Conservation (phyloP, 202 grass and related monocot genomes). For the Miscanthus sacchariflorus region DNA sequence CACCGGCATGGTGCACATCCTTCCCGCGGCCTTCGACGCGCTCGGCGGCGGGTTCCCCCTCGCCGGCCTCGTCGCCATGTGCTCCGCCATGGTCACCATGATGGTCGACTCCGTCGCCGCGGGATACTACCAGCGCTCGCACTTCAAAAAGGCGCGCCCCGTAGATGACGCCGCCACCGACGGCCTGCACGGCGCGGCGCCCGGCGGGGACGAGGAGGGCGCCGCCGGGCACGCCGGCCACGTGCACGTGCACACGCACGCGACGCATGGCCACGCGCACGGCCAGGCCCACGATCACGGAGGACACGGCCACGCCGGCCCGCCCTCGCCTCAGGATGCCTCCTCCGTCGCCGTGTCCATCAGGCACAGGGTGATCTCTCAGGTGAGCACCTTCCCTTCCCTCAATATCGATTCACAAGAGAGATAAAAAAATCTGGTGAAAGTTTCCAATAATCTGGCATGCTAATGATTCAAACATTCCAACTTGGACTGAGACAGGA, state of each 20-base stretch:
- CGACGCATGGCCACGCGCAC: constrained; percentile 69
- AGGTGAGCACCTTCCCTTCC: constrained; percentile 46
- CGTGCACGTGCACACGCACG: constrained; percentile 76
- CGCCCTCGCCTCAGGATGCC: constrained; percentile 36
- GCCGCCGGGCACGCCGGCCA: constrained; percentile 46
- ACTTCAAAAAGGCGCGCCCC: constrained; percentile 80
- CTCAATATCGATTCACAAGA: not conserved
- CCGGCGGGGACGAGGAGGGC: constrained; percentile 7
- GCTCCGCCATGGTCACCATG: constrained; percentile 77
- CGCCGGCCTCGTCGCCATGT: constrained; percentile 79
- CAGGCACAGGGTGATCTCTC: constrained; percentile 74
- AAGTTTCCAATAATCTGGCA: not conserved
- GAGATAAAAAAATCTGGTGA: not conserved
- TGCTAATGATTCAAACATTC: not conserved
- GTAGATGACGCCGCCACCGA: constrained; percentile 49
- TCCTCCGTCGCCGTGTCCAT: constrained; percentile 58
- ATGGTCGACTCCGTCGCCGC: constrained; percentile 79
- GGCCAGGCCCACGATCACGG: constrained; percentile 31
- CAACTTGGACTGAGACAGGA: not conserved
- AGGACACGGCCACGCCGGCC: not conserved
- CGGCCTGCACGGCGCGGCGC: not conserved
- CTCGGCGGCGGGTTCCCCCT: constrained; percentile 57
- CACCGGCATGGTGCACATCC: constrained; percentile 89
- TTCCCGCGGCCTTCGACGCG: constrained; percentile 72
- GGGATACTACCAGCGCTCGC: constrained; percentile 74